Base-by-base conservation (phyloP, 2,329 filamentous ascomycete species). In the Hirsutella thompsonii region DNA sequence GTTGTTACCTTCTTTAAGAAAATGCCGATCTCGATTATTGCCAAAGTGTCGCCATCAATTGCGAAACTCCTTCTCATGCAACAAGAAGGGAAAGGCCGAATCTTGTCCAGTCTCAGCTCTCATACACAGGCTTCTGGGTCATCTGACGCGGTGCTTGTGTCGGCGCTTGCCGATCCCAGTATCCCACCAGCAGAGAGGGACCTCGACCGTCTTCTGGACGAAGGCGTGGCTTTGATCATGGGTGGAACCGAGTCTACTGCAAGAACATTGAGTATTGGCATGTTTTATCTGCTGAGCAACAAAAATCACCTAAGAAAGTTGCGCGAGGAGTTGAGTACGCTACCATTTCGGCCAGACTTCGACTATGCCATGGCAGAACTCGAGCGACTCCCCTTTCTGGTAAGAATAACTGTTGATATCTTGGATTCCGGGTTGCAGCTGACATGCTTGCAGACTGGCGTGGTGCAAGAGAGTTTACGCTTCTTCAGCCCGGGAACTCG, bases 181-280 rank as follows among this genome's bases (percentile, higher is more conserved):
- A 32, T 32, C n/a, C 30, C 30, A 5, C 6, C n/a, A 5, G 11
- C 6, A 32, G 30, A 32, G 13, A 6, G 30, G n/a, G 13, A 32
- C 5, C 8, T 32, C n/a, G 30, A 32, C n/a, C 30, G 30, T 32
- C n/a, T 32, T 8, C 10, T 32, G n/a, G 47, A 50, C 19, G 50
- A 52, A 28, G 43, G 47, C 16, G 39, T 37, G 11, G 42, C 36
- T 10, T 26, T 52, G 14, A 13, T 51, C 13, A 36, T 45, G 28
- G 50, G 46, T 3, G 49, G 50, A 4, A 51, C 49, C 0, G 50
- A 51, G 34, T 48, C 50, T 1, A 41, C 49, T 1, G 39, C 47
- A 4, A 33, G 46, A 37, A 38, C 42, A 10, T 36, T 46, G 3
- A 43, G 40, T 11, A 33, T 46, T 6, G 40, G 33, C 8, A 35